A percentile compares a stretch with the other conserved stretches of the same genome.
Evolutionary conservation across 495 filamentous ascomycete genomes (phyloP).

Genomic region (Amphirosellinia nigrospora): DNA sequence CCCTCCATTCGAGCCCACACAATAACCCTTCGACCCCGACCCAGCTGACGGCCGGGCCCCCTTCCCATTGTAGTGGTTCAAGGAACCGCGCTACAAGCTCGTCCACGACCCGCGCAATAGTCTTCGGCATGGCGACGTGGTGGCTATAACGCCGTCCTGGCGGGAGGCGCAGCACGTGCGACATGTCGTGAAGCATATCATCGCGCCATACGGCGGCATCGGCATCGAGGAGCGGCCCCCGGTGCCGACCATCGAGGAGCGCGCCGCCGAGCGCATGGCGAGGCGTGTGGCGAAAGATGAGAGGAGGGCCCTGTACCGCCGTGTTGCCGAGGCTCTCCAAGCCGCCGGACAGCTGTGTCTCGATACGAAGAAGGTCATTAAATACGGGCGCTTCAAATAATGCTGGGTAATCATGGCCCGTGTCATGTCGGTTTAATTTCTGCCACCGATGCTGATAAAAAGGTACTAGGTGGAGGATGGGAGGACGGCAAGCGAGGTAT

Average conservation of each 20-base stretch:
- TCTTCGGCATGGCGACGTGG: constrained; percentile 75
- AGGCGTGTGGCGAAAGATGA: constrained; percentile 58
- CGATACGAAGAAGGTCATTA: constrained; percentile 28
- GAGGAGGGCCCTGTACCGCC: constrained; percentile 42
- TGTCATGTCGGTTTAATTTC: not conserved
- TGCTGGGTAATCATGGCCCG: not conserved
- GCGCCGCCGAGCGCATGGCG: constrained; percentile 53
- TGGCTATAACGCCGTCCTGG: constrained; percentile 74
- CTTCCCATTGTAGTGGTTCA: constrained; percentile 49
- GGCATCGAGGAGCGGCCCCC: constrained; percentile 67
- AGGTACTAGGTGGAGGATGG: not conserved
- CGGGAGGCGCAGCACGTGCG: constrained; percentile 69
- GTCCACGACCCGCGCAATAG: constrained; percentile 81
- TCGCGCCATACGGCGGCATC: constrained; percentile 73
- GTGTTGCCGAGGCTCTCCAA: not conserved
- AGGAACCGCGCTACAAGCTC: constrained; percentile 56
- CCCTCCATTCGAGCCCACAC: not conserved
- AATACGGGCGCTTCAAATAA: not conserved
- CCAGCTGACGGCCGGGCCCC: not conserved
- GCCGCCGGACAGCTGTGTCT: constrained; percentile 26
- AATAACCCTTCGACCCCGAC: not conserved
- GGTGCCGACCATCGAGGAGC: constrained; percentile 68
- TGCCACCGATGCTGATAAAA: too few relatives aligned
- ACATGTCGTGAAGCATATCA: constrained; percentile 78
- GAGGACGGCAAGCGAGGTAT: not conserved